Evolutionary conservation across 371 early-diverging fungal species (phyloP), one percentile per base, ranked within the genome.

Genomic region (Mortierella sp.): DNA sequence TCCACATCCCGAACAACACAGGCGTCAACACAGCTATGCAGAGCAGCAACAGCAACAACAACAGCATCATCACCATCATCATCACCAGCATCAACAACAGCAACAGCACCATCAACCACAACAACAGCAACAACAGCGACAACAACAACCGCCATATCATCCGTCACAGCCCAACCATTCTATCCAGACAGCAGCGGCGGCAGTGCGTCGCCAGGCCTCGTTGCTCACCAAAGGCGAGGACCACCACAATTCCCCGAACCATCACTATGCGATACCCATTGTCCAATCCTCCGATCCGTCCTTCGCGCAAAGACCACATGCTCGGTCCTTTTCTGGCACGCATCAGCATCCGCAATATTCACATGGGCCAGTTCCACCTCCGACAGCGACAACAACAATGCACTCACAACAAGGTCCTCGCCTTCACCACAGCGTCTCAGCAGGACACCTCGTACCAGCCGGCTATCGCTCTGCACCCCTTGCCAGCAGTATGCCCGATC

Each of bases 341-440:
- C 37, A 45, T 22, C 74, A 66, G 24, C 48, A 43, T 13, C 22
- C 43, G 16, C 73, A 44, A 41, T 64, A 58, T 29, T 61, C 40
- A 44, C 71, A 61, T 37, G 37, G 34, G 2, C 22, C 61, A 7
- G 37, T 34, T 19, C 34, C 61, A 22, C 61, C 61, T 7, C 34
- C 39, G 44, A 26, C 39, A 66, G 26, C 44, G 64, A 26, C 71
- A 71, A 16, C 70, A 73, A 5, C 74, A 47, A 31, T 37, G 14
- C 31, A 48, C 53, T 6, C 68, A 34, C 31, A 29, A 29, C 9
- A 37, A 24, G 52, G 50, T 3, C 75, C 71, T 31, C 72, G 77
- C 31, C 53, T 80, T 10, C 77, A 80, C 22, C 81, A 80, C 58
- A 76, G 81, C 55, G 58, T 66, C 4, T 80, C 81, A 8, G 73